These are phyloP conservation scores for Allomyces arbusculus DNA, from an alignment of 192 early-diverging fungal species.

Conservation along the genomic window DNA sequence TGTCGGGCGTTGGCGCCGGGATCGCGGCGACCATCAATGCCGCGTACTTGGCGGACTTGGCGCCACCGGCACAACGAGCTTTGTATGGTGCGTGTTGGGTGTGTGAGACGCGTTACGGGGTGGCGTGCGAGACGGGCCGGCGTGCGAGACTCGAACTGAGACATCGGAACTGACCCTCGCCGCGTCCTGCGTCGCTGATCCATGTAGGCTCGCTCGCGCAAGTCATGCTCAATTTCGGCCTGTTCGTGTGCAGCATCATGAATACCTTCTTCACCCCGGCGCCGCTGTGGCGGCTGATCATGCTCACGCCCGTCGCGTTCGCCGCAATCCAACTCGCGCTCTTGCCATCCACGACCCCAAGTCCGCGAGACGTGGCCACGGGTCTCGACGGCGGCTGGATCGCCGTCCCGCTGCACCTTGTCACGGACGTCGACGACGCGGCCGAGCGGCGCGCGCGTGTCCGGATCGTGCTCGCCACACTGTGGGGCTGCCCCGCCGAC, in stretches of 20 bases:
- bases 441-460: background rate
- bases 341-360: background rate
- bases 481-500: background rate
- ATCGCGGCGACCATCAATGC: background rate
- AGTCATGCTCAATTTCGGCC: background rate
- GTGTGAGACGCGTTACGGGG: too few relatives aligned
- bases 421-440: background rate
- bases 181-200: too few relatives aligned
- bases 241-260: background rate
- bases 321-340: background rate
- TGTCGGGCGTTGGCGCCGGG: background rate
- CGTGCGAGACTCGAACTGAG: too few relatives aligned
- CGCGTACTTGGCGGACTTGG: background rate
- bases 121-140: too few relatives aligned
- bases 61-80: background rate
- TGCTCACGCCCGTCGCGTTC: background rate
- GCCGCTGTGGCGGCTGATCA: background rate
- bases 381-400: too few relatives aligned
- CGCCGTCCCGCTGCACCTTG: background rate
- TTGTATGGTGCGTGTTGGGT: background rate
- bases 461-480: background rate
- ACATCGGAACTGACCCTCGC: too few relatives aligned
- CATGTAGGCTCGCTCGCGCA: background rate
- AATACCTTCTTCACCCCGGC: background rate
- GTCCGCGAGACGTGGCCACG: background rate